Evolutionary conservation across 1,284 basidiomycete species (phyloP), one percentile per base, ranked within the genome.

Genomic region (Sparassis latifolia): DNA sequence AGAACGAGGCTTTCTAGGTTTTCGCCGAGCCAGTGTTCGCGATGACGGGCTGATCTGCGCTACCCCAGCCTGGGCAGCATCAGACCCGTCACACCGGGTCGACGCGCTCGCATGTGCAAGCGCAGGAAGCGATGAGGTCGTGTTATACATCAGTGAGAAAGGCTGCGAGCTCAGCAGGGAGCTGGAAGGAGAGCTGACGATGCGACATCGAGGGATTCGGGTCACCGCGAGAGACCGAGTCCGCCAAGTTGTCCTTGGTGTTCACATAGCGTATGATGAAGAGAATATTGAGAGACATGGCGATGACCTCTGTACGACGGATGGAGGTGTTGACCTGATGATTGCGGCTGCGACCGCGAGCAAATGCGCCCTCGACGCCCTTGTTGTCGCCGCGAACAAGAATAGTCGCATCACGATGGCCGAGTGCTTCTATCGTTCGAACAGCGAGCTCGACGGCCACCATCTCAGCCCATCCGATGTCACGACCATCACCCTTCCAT

Each of bases 201-300:
- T 20, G 20, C 20, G 20, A 20, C 20, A 20, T 20, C 20, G 20
- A 20, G 20, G 20, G 31, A 31, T 45, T 27, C 28, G 31, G 45
- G 9, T 47, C 29, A n/a, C 45, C 35, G 45, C 35, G 35, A 47
- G 45, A 47, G 7, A 47, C 45, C 35, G 20, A n/a, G 31, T 47
- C 45, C 5, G 45, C 45, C 33, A 37, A 10, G 45, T 47, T 47
- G 45, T 29, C 45, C 35, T 47, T 47, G 33, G 20, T 20, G 20
- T 20, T 20, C 20, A 20, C 20, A 20, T 20, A 20, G 20, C 20
- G 20, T 20, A 20, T 20, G 20, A 20, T 20, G 20, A 20, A 20
- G 20, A 20, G 20, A 20, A 20, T 20, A 20, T 20, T 20, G 20
- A 20, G 20, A 20, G 20, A 20, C 20, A 20, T 20, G 20, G 20